Evolutionary conservation across 1,284 basidiomycete species (phyloP), one percentile per base, ranked within the genome.

Genomic region (Tilletia walkeri): DNA sequence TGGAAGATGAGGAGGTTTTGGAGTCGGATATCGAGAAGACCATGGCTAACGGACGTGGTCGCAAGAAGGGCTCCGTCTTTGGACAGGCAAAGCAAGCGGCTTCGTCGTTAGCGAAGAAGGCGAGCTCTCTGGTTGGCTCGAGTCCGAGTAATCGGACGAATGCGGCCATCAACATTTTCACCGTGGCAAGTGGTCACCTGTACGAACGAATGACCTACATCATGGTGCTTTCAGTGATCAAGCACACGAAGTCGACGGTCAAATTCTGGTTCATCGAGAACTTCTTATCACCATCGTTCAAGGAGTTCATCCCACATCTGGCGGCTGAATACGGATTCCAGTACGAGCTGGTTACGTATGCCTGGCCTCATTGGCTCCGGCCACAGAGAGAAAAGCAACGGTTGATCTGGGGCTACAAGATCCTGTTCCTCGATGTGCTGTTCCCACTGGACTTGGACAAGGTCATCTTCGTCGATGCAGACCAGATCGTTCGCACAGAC

Each of bases 181-280:
- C 95, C 0, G 94, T 99, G 34, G 96, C 96, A 14, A 96, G 94
- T 4, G 95, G 96, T 0, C 86, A 97, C 67, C 86, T 99, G 4
- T 99, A 99, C 80, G 95, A 99, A 88, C 90, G 95, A 16, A 98
- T 99, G 85, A 94, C 91, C 0, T 94, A 93, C 36, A 96, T 99
- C 85, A 99, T 99, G 95, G 93, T 97, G 72, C 87, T 98, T 49
- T 95, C 92, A 2, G 96, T 99, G 34, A 87, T 99, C 77, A 89
- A 90, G 69, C 95, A 99, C 82, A 99, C 95, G 2, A 89, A 94
- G 45, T 91, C 90, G 78, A 90, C 89, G 34, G 94, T 98, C 84
- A 99, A 99, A 84, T 99, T 99, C 85, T 99, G 95, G 95, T 98
- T 99, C 85, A 98, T 99, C 76, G 93, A 97, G 82, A 99, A 99